phyloP scores from a whole-genome alignment of 345 rosid genomes.

The Carallia pectinifolia region DNA sequence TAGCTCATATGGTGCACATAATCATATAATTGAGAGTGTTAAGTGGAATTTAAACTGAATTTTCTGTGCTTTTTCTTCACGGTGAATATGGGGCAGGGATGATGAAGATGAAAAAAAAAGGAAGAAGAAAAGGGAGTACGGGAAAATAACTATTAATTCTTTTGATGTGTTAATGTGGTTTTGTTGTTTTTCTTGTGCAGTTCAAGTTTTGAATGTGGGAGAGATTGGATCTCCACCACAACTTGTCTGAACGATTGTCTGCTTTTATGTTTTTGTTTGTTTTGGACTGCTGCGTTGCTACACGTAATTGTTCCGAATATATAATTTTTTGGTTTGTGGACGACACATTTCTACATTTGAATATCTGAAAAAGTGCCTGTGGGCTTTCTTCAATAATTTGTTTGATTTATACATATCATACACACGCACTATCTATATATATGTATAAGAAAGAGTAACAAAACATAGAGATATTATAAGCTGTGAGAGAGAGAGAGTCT shows the following conservation, averaged over 20 bases:
- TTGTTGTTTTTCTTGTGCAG: slow-evolving; percentile 7
- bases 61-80: not conserved
- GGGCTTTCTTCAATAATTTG: not conserved
- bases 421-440: too few relatives aligned
- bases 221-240: slow-evolving; percentile 50
- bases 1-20: slow-evolving; percentile 10
- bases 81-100: slow-evolving; percentile 2
- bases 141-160: not conserved
- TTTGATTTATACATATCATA: too few relatives aligned
- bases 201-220: slow-evolving; percentile 23
- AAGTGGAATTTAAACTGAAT: not conserved
- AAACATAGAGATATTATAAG: too few relatives aligned
- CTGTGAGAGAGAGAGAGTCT: too few relatives aligned
- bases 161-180: slow-evolving; percentile 13
- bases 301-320: not conserved
- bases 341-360: slow-evolving; percentile 32
- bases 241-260: slow-evolving; percentile 33
- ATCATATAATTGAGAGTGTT: not conserved
- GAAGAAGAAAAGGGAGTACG: slow-evolving; percentile 14
- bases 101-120: not conserved
- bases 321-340: slow-evolving; percentile 41
- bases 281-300: not conserved
- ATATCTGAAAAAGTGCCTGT: slow-evolving; percentile 20
- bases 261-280: slow-evolving; percentile 16
- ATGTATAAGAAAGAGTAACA: too few relatives aligned